Evolutionary conservation across 2,329 filamentous ascomycete genomes (phyloP).

Genomic region (Parastagonospora nodorum): DNA sequence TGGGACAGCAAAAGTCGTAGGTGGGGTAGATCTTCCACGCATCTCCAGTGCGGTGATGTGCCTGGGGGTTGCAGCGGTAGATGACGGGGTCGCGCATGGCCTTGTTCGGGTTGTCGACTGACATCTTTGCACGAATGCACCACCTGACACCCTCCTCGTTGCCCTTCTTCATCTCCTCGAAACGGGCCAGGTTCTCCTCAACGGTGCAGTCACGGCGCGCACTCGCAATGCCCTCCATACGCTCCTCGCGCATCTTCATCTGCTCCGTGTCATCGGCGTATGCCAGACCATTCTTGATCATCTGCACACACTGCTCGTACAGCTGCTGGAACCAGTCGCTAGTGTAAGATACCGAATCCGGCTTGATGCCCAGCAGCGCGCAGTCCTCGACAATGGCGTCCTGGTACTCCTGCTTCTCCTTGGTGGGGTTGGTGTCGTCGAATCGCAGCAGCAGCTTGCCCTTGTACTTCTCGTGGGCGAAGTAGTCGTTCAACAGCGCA

Average conservation of each 20-base stretch:
- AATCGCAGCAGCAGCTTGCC: slow-evolving; percentile 90
- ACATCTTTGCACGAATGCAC: slow-evolving; percentile 95
- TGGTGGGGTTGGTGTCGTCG: slow-evolving; percentile 96
- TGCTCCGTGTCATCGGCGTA: slow-evolving; percentile 95
- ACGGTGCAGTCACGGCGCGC: slow-evolving; percentile 76
- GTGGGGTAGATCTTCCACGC: slow-evolving; percentile 87
- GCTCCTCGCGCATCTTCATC: slow-evolving; percentile 83
- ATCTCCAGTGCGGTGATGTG: slow-evolving; percentile 77
- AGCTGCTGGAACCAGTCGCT: slow-evolving; percentile 95
- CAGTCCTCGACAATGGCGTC: slow-evolving; percentile 93
- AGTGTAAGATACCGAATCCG: slow-evolving; percentile 85
- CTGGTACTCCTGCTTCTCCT: slow-evolving; percentile 96
- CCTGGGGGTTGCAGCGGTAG: slow-evolving; percentile 82
- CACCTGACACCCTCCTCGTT: slow-evolving; percentile 78
- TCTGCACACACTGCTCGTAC: slow-evolving; percentile 80
- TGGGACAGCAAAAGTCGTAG: slow-evolving; percentile 84
- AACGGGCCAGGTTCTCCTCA: slow-evolving; percentile 84
- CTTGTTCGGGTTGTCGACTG: slow-evolving; percentile 89
- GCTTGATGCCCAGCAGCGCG: slow-evolving; percentile 86
- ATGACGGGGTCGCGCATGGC: slow-evolving; percentile 96
- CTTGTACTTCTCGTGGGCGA: slow-evolving; percentile 90
- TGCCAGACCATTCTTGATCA: slow-evolving; percentile 85
- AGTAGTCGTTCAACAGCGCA: slow-evolving; percentile 92
- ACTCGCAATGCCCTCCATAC: slow-evolving; percentile 82
- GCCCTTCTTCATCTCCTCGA: slow-evolving; percentile 92